Conservation (phyloP, 2,329 filamentous ascomycete genomes). For the Cordyceps farinosa region DNA sequence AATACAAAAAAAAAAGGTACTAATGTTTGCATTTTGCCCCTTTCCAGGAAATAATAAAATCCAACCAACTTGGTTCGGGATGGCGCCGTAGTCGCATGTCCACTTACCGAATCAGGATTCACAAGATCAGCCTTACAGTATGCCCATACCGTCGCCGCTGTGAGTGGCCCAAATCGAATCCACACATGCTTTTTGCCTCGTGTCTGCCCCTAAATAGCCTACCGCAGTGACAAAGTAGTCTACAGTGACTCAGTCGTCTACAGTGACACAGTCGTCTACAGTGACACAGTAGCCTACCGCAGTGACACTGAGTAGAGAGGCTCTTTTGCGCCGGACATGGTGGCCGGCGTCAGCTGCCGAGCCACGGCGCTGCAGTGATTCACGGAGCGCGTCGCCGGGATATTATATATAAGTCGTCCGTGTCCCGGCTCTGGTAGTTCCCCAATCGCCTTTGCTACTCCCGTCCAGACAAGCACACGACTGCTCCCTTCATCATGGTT, state of each 20-base stretch:
- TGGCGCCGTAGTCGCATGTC: slow-evolving; percentile 1
- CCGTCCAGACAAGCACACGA: neutral
- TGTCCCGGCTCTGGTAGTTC: neutral
- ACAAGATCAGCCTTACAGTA: slow-evolving; percentile 16
- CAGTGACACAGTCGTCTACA: too few species aligned
- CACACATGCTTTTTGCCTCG: neutral
- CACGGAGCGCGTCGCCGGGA: neutral
- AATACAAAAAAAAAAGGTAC: neutral
- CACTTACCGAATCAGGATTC: slow-evolving; percentile 10
- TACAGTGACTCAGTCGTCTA: too few species aligned
- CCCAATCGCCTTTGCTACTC: neutral
- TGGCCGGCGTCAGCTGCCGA: slow-evolving; percentile 16
- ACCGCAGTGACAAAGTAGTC: neutral
- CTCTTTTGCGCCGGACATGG: neutral
- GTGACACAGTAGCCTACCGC: too few species aligned
- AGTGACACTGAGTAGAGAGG: neutral
- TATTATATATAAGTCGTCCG: neutral
- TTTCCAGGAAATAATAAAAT: neutral
- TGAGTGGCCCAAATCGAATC: neutral
- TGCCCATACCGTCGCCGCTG: slow-evolving; percentile 7
- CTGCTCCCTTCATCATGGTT: slow-evolving; percentile 3
- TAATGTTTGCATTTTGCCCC: neutral
- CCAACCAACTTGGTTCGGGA: neutral
- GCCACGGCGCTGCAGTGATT: slow-evolving; percentile 7
- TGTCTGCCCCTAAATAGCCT: slow-evolving; percentile 15